Percentiles rank a stretch among this genome's conserved stretches.
Conservation (phyloP, 2,329 filamentous ascomycete species). For the Ophiobolus disseminans region DNA sequence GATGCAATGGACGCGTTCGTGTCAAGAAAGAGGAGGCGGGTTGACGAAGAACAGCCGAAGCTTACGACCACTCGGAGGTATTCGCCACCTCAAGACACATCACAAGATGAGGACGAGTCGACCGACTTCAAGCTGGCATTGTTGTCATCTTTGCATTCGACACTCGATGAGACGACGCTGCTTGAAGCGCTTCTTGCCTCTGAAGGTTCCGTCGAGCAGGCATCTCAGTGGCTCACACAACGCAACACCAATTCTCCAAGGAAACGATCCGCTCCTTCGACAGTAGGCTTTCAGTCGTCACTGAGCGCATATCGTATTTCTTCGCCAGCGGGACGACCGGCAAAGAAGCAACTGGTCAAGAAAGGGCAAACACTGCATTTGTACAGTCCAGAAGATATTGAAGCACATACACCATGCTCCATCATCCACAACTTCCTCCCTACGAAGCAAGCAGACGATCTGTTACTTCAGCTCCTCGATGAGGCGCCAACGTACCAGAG, state of each 20-base stretch:
- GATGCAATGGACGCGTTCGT: constrained; percentile 49
- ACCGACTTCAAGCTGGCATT: constrained; percentile 91
- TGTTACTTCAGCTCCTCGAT: constrained; percentile 76
- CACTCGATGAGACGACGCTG: constrained; percentile 68
- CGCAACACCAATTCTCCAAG: constrained; percentile 37
- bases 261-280: constrained; percentile 36
- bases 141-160: constrained; percentile 76
- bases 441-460: constrained; percentile 70
- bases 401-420: constrained; percentile 84
- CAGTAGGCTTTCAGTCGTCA: constrained; percentile 55
- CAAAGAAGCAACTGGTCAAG: constrained; percentile 63
- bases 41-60: constrained; percentile 19
- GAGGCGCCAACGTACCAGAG: constrained; percentile 76
- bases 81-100: not conserved
- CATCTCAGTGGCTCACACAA: constrained; percentile 63
- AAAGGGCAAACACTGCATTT: constrained; percentile 85
- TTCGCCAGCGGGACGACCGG: constrained; percentile 1
- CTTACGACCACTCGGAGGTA: too few species aligned
- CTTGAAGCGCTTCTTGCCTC: constrained; percentile 81
- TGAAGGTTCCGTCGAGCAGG: constrained; percentile 75
- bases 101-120: constrained; percentile 67
- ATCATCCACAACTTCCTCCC: constrained; percentile 92
- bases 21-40: constrained; percentile 45
- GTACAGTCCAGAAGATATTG: constrained; percentile 81
- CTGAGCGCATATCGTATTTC: constrained; percentile 36